Evolutionary conservation across 495 filamentous ascomycete genomes (phyloP), one percentile per base, ranked within the genome.

Genomic region (Cetradonia linearis): DNA sequence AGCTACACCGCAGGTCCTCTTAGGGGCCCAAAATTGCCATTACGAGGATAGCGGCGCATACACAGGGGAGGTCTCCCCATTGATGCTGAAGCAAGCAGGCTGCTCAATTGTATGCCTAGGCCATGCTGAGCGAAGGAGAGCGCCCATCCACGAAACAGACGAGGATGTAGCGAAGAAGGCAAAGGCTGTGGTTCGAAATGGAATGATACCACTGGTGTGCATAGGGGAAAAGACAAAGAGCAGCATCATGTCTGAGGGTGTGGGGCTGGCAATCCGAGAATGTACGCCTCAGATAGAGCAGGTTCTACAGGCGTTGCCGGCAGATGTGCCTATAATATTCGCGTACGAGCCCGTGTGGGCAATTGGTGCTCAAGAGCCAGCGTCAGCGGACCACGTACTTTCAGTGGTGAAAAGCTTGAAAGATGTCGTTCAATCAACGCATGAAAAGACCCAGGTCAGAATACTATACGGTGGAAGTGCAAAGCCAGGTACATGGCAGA

Each of bases 321-420:
- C 67, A 3, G 74, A 82, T 11, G 78, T 78, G 1, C 81, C 89
- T n/a, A 79, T 92, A 23, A 82, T 91, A 16, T 77, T 93, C 42
- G 89, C 88, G 4, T 95, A 95, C 69, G 89, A 95, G 74, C 89
- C 89, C 13, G 87, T 92, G 1, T 94, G 89, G 89, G 89, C 88
- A 0, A 94, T 94, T 71, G 89, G 89, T 3, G 79, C 86, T 31
- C 72, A 74, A 0, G 76, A 82, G 64, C 88, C 89, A n/a, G 89
- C 89, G 4, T 73, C 74, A 10, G 78, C 81, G 31, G 82, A 86
- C 59, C 83, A 93, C 71, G 87, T 95, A 5, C 75, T 80, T 5
- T 78, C 74, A 37, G 88, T 91, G n/a, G 81, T 86, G 50, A 74
- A 76, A 63, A 77, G 77, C 8, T 73, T 94, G 46, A 75, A 83